A percentile compares a stretch with the other conserved stretches of the same genome.
Evolutionary conservation across 2,329 filamentous ascomycete species (phyloP).

Genomic region (Cladosporium sp.): DNA sequence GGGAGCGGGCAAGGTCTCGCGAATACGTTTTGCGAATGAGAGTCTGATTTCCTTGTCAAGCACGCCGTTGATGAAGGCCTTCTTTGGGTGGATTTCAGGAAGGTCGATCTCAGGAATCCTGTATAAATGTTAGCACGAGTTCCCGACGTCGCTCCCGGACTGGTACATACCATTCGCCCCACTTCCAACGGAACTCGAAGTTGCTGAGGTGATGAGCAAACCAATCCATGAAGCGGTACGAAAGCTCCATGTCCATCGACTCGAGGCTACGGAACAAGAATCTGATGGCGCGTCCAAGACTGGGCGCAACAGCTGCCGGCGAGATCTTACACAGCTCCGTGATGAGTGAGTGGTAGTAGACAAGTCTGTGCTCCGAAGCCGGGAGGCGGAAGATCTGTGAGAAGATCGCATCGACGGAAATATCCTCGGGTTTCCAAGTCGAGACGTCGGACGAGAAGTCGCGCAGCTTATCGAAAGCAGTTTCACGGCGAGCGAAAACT

Average conservation of each 20-base stretch:
- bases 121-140: neutral
- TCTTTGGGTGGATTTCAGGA: constrained; percentile 74
- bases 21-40: constrained; percentile 93
- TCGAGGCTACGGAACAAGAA: constrained; percentile 81
- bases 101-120: constrained; percentile 77
- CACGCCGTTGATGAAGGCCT: constrained; percentile 86
- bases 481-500: constrained; percentile 91
- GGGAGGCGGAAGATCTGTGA: constrained; percentile 90
- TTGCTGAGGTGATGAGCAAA: constrained; percentile 97
- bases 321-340: constrained; percentile 96
- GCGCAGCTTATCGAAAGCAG: constrained; percentile 82
- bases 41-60: constrained; percentile 95
- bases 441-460: constrained; percentile 61
- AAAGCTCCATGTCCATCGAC: constrained; percentile 80
- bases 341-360: constrained; percentile 93
- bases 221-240: constrained; percentile 90
- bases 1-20: constrained; percentile 80
- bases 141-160: constrained; percentile 3
- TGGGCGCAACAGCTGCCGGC: constrained; percentile 92
- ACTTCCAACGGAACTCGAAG: constrained; percentile 99
- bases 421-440: constrained; percentile 96
- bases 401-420: constrained; percentile 95
- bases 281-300: constrained; percentile 85
- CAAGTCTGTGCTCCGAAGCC: constrained; percentile 81
- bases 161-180: constrained; percentile 76